Base-by-base conservation (phyloP, 148 eudicot species). In the Hydrangea macrophylla region DNA sequence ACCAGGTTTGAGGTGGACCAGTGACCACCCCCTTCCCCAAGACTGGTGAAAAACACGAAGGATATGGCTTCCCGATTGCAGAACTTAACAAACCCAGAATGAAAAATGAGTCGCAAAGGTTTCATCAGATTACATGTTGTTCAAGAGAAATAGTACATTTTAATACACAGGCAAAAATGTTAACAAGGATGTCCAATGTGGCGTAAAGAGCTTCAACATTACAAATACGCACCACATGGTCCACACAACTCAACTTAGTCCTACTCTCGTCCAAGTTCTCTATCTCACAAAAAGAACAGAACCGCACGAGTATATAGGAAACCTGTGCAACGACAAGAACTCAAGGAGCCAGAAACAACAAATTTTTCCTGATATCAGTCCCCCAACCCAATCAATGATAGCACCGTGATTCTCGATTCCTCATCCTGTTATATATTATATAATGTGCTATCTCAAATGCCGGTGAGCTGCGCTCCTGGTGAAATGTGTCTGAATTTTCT, bases 251-350 rank as follows among this genome's bases (percentile, higher is more conserved):
- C 53, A 37, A 67, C 71, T 67, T 55, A 35, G 18, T 20, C 27
- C 57, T n/a, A 57, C n/a, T n/a, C 24, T 13, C 32, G 10, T 11
- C 9, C 18, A 57, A 57, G 32, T 60, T n/a, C 12, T 71, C 54
- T 71, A 71, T 62, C 48, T 62, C 62, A 71, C 74, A 71, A 70
- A 48, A 48, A 60, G 60, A n/a, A n/a, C n/a, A n/a, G 28, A 62
- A 59, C 24, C 23, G 45, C 65, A 20, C 18, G 26, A 10, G 28
- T 54, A 56, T 28, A 32, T 50, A n/a, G 20, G 8, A 31, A 51
- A 66, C 30, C 27, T 0, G 36, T 9, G 15, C 17, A 32, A 30
- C 40, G 22, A 18, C 44, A n/a, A n/a, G n/a, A n/a, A n/a, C 59
- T 59, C 9, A 33, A 60, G 10, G 13, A 60, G 26, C 22, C 18